These are phyloP conservation scores for Taxillus chinensis DNA, from an alignment of 164 flowering plant genomes.

Conservation along the genomic window DNA sequence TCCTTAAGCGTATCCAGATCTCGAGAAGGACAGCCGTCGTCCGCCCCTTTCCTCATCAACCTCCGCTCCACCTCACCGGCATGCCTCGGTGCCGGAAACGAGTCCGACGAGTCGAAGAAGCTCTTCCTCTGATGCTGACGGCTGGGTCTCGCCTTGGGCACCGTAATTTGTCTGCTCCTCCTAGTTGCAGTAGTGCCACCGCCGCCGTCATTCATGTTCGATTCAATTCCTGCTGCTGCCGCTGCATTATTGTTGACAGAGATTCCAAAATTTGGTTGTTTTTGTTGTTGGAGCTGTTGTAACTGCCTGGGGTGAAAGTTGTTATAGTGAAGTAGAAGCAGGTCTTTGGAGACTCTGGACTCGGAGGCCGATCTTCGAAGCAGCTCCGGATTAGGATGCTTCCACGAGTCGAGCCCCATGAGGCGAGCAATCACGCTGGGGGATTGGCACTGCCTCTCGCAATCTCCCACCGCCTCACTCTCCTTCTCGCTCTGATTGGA, in stretches of 20 bases:
- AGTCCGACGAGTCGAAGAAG: conserved; percentile 53
- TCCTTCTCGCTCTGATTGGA: conserved; percentile 8
- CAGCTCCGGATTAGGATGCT: conserved; percentile 38
- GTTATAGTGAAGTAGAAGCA: conserved; percentile 9
- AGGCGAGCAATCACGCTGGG: conserved; percentile 78
- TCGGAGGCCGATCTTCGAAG: conserved; percentile 89
- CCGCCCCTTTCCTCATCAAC: neutral
- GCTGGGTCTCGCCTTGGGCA: neutral
- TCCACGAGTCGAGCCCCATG: conserved; percentile 59
- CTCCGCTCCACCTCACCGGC: conserved; percentile 54
- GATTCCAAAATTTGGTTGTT: no score
- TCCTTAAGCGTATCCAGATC: conserved; percentile 87
- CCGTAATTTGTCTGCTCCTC: neutral
- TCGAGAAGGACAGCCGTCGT: conserved; percentile 20
- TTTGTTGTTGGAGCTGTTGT: no score
- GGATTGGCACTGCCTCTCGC: conserved; percentile 42
- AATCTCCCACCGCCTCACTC: conserved; percentile 11
- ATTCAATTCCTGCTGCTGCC: no score
- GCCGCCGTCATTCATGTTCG: no score
- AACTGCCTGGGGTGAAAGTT: no score
- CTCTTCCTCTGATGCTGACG: conserved; percentile 41
- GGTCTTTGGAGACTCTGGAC: conserved; percentile 60
- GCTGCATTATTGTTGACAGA: no score
- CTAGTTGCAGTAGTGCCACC: no score
- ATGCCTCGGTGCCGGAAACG: conserved; percentile 63